A percentile compares a stretch with the other conserved stretches of the same genome.
Conservation (phyloP, 495 filamentous ascomycete genomes). For the Penicillium ochrochloron region DNA sequence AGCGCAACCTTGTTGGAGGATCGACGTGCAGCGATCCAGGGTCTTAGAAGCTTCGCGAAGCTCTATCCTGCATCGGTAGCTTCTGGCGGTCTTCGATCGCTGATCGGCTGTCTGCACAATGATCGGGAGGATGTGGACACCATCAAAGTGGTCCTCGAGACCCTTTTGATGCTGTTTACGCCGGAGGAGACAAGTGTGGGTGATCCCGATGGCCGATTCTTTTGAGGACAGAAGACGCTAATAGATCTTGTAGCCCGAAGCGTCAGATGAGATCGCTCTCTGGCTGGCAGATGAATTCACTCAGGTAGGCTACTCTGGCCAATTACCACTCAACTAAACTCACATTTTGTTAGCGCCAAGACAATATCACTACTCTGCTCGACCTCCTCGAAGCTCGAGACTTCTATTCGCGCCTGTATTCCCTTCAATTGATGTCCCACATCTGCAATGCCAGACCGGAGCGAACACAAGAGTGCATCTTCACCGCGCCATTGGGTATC, state of each 20-base stretch:
- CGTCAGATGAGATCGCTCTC: constrained; percentile 93
- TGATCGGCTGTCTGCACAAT: constrained; percentile 82
- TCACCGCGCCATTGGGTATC: constrained; percentile 85
- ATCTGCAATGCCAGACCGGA: constrained; percentile 87
- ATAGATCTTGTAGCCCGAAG: constrained; percentile 70
- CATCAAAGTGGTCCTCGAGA: constrained; percentile 91
- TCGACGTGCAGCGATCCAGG: constrained; percentile 88
- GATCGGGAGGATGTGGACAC: constrained; percentile 97
- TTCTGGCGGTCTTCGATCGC: constrained; percentile 80
- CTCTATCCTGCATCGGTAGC: constrained; percentile 96
- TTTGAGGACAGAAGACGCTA: constrained; percentile 26
- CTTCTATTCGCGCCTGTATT: constrained; percentile 93
- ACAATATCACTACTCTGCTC: constrained; percentile 91
- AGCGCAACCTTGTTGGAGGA: constrained; percentile 92
- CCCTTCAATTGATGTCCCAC: constrained; percentile 84
- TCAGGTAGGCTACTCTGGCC: constrained; percentile 59
- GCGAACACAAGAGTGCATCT: constrained; percentile 93
- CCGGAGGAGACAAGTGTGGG: constrained; percentile 71
- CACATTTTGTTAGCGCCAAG: constrained; percentile 70
- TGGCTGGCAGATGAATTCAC: constrained; percentile 99
- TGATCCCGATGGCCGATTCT: constrained; percentile 17
- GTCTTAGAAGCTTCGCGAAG: constrained; percentile 93
- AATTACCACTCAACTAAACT: constrained; percentile 38
- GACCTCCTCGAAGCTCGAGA: constrained; percentile 86
- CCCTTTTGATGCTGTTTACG: constrained; percentile 88